Percentiles rank a stretch among this genome's conserved stretches.
Conservation (phyloP, 1,139 yeast species). For the Yamadazyma pseudoaaseri region DNA sequence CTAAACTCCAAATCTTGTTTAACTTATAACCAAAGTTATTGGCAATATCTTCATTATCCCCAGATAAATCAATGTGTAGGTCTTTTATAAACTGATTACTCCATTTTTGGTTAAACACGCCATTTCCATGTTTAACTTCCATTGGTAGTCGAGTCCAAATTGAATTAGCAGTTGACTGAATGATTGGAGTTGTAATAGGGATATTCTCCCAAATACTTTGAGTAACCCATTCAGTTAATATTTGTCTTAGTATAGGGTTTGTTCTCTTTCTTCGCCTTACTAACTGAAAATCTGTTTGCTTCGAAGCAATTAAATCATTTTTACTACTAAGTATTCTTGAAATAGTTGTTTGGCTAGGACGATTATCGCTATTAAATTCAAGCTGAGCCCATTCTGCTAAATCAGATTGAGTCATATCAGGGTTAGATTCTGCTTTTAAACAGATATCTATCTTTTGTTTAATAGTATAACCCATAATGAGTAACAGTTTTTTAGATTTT, state of each 20-base stretch:
- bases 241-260: slow-evolving; percentile 55
- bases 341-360: slow-evolving; percentile 69
- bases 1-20: slow-evolving; percentile 61
- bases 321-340: slow-evolving; percentile 59
- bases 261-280: slow-evolving; percentile 56
- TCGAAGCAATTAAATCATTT: slow-evolving; percentile 56
- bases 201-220: slow-evolving; percentile 68
- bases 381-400: slow-evolving; percentile 64
- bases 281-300: slow-evolving; percentile 55
- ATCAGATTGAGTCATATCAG: slow-evolving; percentile 68
- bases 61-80: slow-evolving; percentile 51
- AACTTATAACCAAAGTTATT: slow-evolving; percentile 36
- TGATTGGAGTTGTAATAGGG: slow-evolving; percentile 62
- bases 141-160: slow-evolving; percentile 63
- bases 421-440: slow-evolving; percentile 63
- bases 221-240: slow-evolving; percentile 66
- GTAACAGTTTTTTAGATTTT: neutral
- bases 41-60: slow-evolving; percentile 42
- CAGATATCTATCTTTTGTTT: slow-evolving; percentile 69
- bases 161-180: slow-evolving; percentile 62
- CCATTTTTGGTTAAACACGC: slow-evolving; percentile 66
- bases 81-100: slow-evolving; percentile 56
- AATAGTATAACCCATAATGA: slow-evolving; percentile 53
- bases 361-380: slow-evolving; percentile 48
- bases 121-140: slow-evolving; percentile 58